Percentiles rank a stretch among this genome's conserved stretches.
Conservation (phyloP, 2,329 filamentous ascomycete genomes). For the Arthroderma sp. region DNA sequence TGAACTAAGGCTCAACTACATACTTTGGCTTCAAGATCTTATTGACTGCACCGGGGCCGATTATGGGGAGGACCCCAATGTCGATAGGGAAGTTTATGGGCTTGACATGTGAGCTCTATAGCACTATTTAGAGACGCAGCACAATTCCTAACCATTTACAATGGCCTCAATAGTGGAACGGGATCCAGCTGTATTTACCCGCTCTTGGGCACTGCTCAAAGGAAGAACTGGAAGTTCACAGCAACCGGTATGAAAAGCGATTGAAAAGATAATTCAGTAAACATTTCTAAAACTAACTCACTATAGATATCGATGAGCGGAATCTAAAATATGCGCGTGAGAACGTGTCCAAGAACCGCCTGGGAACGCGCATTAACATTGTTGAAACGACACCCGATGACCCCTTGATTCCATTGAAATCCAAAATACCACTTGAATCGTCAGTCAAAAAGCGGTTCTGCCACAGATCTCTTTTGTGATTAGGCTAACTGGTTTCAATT, state of each 20-base stretch:
- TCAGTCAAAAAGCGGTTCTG: conserved; percentile 6
- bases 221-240: conserved; percentile 57
- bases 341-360: conserved; percentile 55
- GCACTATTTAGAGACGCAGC: background rate
- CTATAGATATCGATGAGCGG: conserved; percentile 56
- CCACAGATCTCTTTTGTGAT: background rate
- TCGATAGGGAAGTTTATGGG: conserved; percentile 47
- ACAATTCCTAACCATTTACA: conserved; percentile 6
- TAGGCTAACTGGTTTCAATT: background rate
- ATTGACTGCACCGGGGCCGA: conserved; percentile 52
- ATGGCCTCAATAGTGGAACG: conserved; percentile 46
- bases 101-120: conserved; percentile 52
- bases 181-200: conserved; percentile 89
- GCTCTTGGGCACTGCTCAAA: conserved; percentile 58
- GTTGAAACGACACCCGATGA: conserved; percentile 40
- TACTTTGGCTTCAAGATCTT: conserved; percentile 74
- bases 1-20: conserved; percentile 64
- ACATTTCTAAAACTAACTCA: background rate
- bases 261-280: too few species aligned
- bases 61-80: conserved; percentile 39
- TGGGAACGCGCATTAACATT: conserved; percentile 52
- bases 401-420: conserved; percentile 51
- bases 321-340: conserved; percentile 52
- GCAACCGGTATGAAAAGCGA: conserved; percentile 41
- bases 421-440: conserved; percentile 19